A percentile compares a stretch with the other conserved stretches of the same genome.
These are phyloP conservation scores for Nigrospora oryzae DNA, from an alignment of 2,329 filamentous ascomycete genomes.

Conservation along the genomic window DNA sequence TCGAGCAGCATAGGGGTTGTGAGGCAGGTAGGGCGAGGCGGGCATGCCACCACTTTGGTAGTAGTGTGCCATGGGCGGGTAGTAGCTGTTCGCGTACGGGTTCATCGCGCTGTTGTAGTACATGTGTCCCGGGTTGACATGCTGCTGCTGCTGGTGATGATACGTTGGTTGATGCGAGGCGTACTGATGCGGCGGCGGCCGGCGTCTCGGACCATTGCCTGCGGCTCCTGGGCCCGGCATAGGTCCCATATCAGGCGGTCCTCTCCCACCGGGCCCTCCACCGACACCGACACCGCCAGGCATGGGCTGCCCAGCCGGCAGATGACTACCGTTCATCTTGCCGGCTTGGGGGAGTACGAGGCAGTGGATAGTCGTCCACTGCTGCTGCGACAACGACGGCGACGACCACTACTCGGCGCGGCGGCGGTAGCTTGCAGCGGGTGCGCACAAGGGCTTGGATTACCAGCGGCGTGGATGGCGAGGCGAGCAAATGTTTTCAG, in stretches of 20 bases:
- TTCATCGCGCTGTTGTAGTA: slow-evolving; percentile 40
- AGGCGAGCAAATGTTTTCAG: too few relatives aligned
- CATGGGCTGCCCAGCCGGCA: slow-evolving; percentile 66
- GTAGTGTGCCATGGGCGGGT: slow-evolving; percentile 48
- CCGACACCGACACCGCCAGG: slow-evolving; percentile 26
- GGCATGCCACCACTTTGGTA: slow-evolving; percentile 46
- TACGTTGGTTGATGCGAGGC: slow-evolving; percentile 27
- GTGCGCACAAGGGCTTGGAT: too few relatives aligned
- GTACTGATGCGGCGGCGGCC: slow-evolving; percentile 21
- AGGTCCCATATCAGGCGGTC: slow-evolving; percentile 20
- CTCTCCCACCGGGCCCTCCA: slow-evolving; percentile 13
- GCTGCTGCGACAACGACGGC: slow-evolving; percentile 10
- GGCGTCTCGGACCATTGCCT: slow-evolving; percentile 12
- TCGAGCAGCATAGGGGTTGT: slow-evolving; percentile 5
- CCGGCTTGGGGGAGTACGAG: slow-evolving; percentile 45
- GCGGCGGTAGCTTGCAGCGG: too few relatives aligned
- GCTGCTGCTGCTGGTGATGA: slow-evolving; percentile 29
- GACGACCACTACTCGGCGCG: too few relatives aligned
- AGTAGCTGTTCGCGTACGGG: slow-evolving; percentile 41
- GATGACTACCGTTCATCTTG: slow-evolving; percentile 72
- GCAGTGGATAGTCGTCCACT: slow-evolving; percentile 15
- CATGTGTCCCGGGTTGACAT: slow-evolving; percentile 32
- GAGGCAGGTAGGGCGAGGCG: slow-evolving; percentile 27
- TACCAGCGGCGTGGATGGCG: too few relatives aligned
- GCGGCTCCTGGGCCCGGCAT: slow-evolving; percentile 23